Conservation (phyloP, 768 basidiomycete species). For the Fibroporia radiculosa region DNA sequence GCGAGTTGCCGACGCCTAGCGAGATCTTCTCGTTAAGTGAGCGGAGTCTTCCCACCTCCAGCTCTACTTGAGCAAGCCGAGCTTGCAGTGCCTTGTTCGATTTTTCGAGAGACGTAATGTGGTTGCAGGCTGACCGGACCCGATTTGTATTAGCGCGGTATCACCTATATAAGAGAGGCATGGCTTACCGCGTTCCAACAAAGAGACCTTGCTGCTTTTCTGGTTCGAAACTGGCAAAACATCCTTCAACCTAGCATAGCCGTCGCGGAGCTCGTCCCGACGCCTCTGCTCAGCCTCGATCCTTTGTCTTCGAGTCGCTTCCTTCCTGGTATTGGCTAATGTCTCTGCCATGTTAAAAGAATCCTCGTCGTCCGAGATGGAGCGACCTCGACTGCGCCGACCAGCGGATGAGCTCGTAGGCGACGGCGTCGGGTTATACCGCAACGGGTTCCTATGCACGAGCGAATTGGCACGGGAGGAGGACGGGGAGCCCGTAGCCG, state of each 20-base stretch:
- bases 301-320: constrained; percentile 75
- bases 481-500: constrained; percentile 67
- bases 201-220: constrained; percentile 85
- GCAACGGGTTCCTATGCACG: constrained; percentile 60
- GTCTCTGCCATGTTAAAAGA: constrained; percentile 61
- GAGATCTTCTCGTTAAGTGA: constrained; percentile 80
- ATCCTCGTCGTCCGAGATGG: constrained; percentile 63
- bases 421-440: constrained; percentile 80
- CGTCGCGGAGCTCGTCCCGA: constrained; percentile 84
- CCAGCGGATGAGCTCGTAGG: constrained; percentile 65
- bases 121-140: constrained; percentile 57
- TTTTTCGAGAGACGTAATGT: constrained; percentile 68
- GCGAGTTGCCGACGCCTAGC: constrained; percentile 46
- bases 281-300: constrained; percentile 89
- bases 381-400: constrained; percentile 57
- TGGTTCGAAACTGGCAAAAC: constrained; percentile 82
- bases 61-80: constrained; percentile 57
- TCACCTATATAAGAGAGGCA: not conserved
- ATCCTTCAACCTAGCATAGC: constrained; percentile 83
- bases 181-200: constrained; percentile 75
- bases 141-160: constrained; percentile 7
- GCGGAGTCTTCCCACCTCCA: constrained; percentile 64
- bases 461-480: constrained; percentile 71
- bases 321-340: constrained; percentile 71
- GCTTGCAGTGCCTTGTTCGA: constrained; percentile 64